phyloP scores from a whole-genome alignment of 257 asterid genomes.

The Capsicum pubescens region DNA sequence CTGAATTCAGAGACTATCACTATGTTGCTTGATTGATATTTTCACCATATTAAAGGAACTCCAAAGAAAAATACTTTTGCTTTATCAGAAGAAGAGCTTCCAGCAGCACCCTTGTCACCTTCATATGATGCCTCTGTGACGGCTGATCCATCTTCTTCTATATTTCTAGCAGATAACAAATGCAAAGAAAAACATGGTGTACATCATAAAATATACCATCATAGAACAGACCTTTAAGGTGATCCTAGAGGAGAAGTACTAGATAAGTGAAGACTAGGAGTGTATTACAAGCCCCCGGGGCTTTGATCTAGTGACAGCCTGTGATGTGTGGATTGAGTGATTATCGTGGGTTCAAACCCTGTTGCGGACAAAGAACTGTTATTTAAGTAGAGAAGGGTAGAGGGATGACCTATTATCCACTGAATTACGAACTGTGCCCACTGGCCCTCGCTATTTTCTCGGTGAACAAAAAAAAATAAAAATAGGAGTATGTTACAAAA shows the following conservation, averaged over 20 bases:
- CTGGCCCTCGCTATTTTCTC: background rate
- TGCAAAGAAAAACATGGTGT: constrained; percentile 26
- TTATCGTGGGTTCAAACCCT: background rate
- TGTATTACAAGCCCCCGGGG: background rate
- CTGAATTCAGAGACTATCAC: constrained; percentile 49
- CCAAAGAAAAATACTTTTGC: constrained; percentile 44
- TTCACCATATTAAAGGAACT: constrained; percentile 19
- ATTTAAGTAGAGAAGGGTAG: background rate
- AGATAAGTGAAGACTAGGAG: background rate
- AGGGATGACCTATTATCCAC: background rate
- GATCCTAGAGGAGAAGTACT: constrained; percentile 9
- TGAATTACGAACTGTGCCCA: background rate
- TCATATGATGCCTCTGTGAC: constrained; percentile 52
- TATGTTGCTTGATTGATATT: constrained; percentile 27
- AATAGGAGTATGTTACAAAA: constrained; percentile 22
- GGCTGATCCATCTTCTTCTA: constrained; percentile 73
- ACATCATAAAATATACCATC: constrained; percentile 31
- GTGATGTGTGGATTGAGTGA: constrained; percentile 1
- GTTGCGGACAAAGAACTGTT: background rate
- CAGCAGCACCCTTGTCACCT: constrained; percentile 53
- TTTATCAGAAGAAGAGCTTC: constrained; percentile 60
- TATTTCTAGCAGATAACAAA: constrained; percentile 62
- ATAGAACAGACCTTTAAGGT: constrained; percentile 17
- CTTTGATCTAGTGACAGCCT: constrained; percentile 12
- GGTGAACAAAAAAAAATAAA: background rate